These are phyloP conservation scores for Ceratocystis cacaofunesta DNA, from an alignment of 2,329 filamentous ascomycete species.

Conservation along the genomic window DNA sequence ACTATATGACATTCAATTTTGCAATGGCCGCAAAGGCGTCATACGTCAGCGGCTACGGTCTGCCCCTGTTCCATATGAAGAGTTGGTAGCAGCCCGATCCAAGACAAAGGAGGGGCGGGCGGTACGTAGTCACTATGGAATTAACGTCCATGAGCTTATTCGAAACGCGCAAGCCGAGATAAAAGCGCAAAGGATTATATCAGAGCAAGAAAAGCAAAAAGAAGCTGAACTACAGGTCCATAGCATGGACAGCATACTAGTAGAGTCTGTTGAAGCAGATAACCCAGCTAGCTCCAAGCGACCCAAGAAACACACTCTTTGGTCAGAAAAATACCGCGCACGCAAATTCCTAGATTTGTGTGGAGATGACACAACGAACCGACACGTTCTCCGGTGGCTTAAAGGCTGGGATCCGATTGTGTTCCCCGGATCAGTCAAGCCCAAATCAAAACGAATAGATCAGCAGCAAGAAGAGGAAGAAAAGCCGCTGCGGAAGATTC, in stretches of 20 bases:
- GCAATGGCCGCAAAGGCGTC: slow-evolving; percentile 40
- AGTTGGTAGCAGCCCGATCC: slow-evolving; percentile 53
- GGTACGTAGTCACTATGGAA: slow-evolving; percentile 70
- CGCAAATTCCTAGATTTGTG: slow-evolving; percentile 83
- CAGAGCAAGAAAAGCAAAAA: slow-evolving; percentile 5
- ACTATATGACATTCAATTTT: slow-evolving; percentile 35
- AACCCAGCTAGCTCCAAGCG: slow-evolving; percentile 23
- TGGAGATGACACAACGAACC: slow-evolving; percentile 86
- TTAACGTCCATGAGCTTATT: slow-evolving; percentile 76
- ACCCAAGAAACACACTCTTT: slow-evolving; percentile 47
- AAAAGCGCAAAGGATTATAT: slow-evolving; percentile 20
- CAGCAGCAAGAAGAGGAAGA: slow-evolving; percentile 40
- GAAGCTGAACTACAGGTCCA: background rate
- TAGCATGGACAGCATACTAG: slow-evolving; percentile 7
- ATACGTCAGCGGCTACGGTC: slow-evolving; percentile 39
- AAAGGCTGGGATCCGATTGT: slow-evolving; percentile 90
- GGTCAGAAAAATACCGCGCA: slow-evolving; percentile 96
- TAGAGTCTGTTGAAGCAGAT: slow-evolving; percentile 30
- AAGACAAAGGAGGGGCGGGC: slow-evolving; percentile 52
- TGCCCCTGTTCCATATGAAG: slow-evolving; percentile 42
- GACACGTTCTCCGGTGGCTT: slow-evolving; percentile 78
- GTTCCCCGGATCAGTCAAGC: slow-evolving; percentile 59
- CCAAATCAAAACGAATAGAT: slow-evolving; percentile 31
- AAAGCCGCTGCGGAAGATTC: slow-evolving; percentile 68
- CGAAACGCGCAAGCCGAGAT: slow-evolving; percentile 52